Conservation (phyloP, 163 green algal genomes). For the Chlorella variabilis region DNA sequence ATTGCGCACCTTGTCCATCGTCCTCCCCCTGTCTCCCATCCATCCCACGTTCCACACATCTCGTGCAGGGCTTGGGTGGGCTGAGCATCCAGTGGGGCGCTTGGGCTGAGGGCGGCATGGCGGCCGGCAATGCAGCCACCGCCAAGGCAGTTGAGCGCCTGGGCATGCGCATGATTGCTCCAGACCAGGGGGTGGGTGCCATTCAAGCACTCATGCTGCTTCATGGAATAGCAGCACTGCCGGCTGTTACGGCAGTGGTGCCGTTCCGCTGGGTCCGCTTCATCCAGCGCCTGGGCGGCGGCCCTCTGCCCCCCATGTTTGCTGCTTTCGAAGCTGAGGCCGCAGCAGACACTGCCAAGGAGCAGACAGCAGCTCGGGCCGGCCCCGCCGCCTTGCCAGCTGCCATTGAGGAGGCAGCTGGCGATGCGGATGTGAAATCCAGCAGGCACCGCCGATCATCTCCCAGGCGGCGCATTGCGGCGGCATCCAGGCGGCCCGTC, state of each 20-base stretch:
- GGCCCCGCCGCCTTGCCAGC: neutral
- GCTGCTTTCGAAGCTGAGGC: conserved; percentile 22
- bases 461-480: neutral
- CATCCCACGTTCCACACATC: too few species aligned
- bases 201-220: conserved; percentile 39
- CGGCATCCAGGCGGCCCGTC: neutral
- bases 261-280: conserved; percentile 47
- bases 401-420: neutral
- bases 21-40: too few species aligned
- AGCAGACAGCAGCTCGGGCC: neutral
- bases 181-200: conserved; percentile 45
- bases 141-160: conserved; percentile 64
- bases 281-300: conserved; percentile 14
- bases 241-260: conserved; percentile 29
- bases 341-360: neutral
- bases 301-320: conserved; percentile 42
- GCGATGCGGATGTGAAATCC: neutral
- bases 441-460: neutral
- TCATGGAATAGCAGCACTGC: neutral
- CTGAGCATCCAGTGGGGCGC: conserved; percentile 90
- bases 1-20: too few species aligned
- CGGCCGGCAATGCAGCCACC: conserved; percentile 56
- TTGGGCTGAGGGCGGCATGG: conserved; percentile 83
- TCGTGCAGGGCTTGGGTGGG: conserved; percentile 40
- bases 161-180: conserved; percentile 70